These are phyloP conservation scores for Pythium inflatum DNA, from an alignment of 352 stramenopile genomes.

Conservation along the genomic window DNA sequence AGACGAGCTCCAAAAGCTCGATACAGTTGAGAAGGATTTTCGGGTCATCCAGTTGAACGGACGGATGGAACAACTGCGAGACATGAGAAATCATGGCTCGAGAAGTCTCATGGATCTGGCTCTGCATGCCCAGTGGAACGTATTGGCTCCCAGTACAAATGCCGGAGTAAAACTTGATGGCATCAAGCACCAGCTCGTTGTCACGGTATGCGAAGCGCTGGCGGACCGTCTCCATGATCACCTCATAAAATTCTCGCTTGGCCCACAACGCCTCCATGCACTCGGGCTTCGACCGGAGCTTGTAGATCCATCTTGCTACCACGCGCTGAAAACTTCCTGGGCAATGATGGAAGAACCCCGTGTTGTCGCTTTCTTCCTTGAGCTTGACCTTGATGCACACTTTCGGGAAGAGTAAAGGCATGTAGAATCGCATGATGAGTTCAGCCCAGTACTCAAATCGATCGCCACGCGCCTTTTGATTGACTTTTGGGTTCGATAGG, in stretches of 20 bases:
- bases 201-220: slow-evolving; percentile 87
- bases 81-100: slow-evolving; percentile 88
- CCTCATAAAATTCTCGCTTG: slow-evolving; percentile 76
- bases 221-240: slow-evolving; percentile 88
- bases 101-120: slow-evolving; percentile 80
- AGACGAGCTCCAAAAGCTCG: slow-evolving; percentile 84
- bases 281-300: slow-evolving; percentile 78
- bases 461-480: slow-evolving; percentile 55
- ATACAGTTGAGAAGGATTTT: slow-evolving; percentile 88
- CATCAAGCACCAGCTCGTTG: slow-evolving; percentile 80
- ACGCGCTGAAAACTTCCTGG: slow-evolving; percentile 87
- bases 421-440: slow-evolving; percentile 90
- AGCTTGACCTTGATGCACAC: slow-evolving; percentile 84
- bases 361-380: slow-evolving; percentile 79
- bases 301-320: slow-evolving; percentile 87
- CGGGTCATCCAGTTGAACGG: slow-evolving; percentile 77
- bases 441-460: slow-evolving; percentile 87
- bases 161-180: slow-evolving; percentile 88
- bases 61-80: slow-evolving; percentile 87
- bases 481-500: slow-evolving; percentile 46
- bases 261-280: slow-evolving; percentile 85
- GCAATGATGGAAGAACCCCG: slow-evolving; percentile 89
- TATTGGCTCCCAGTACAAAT: slow-evolving; percentile 80
- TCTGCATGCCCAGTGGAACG: slow-evolving; percentile 76
- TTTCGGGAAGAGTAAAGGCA: slow-evolving; percentile 88